Evolutionary conservation across 1,139 yeast species (phyloP), one percentile per base, ranked within the genome.

Genomic region (Candida sanyaensis): DNA sequence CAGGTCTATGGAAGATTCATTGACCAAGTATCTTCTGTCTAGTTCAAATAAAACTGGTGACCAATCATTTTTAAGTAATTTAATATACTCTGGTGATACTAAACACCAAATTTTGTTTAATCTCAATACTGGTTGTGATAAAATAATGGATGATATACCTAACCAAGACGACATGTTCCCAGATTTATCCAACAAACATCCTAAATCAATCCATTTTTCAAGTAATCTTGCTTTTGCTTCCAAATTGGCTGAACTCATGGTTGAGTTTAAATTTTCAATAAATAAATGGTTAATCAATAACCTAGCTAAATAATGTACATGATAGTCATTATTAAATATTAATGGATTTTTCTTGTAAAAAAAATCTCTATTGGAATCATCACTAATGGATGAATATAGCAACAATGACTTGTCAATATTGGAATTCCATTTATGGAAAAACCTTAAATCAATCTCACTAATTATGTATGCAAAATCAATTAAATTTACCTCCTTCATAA

Each of bases 81-180:
- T 83, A 47, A 89, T 69, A 44, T 81, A 75, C 34, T 80, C 81
- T 12, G 77, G 74, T 10, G 88, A 80, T 4, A 92, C 89, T 48
- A 76, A 71, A 8, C 86, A 73, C 99, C 99, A 93, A 3, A 91
- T 78, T 52, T 80, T 79, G 27, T 80, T 72, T 44, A 93, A 71
- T 54, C 99, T 77, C 50, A 92, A 69, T 3, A 92, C 77, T 0
- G 97, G 96, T 48, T 87, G 84, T 0, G 96, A 88, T 58, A 96
- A 85, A 2, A 92, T 77, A 1, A 88, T 78, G 1, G 95, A 84
- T 1, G 96, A 91, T 55, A 92, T 85, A 1, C 97, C 97, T 33
- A 90, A 70, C 98, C 98, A 93, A 29, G 96, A 86, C 0, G 92
- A 92, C 93, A 91, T 89, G 62, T 93, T 96, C 44, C 99, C 99